Percentiles rank a stretch among this genome's conserved stretches.
Conservation (phyloP, 768 basidiomycete genomes). For the Calocybe cyanea region DNA sequence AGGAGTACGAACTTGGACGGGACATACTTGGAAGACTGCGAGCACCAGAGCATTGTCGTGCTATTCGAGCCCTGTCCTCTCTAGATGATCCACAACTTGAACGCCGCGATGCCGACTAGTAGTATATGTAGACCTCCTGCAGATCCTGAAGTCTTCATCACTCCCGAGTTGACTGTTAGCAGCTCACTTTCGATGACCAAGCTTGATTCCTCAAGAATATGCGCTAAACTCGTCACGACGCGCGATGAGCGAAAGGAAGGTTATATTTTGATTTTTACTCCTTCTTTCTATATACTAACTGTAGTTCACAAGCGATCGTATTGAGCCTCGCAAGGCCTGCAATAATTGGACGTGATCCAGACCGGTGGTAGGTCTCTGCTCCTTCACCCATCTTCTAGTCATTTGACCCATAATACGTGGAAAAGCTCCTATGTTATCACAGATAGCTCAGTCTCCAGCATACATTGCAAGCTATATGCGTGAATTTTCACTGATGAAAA, state of each 20-base stretch:
- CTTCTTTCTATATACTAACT: not conserved
- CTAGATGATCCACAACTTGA: not conserved
- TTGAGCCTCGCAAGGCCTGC: conserved; percentile 61
- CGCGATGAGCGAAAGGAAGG: conserved; percentile 67
- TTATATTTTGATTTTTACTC: conserved; percentile 23
- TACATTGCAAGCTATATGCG: conserved; percentile 83
- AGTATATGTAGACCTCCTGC: not conserved
- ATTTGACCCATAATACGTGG: not conserved
- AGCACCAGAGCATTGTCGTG: too few species aligned
- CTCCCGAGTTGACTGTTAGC: not conserved
- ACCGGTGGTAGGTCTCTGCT: conserved; percentile 48
- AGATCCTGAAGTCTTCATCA: not conserved
- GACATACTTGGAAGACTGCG: too few species aligned
- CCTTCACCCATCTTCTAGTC: not conserved
- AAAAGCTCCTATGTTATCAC: conserved; percentile 63
- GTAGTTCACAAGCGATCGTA: conserved; percentile 43
- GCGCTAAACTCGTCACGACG: conserved; percentile 67
- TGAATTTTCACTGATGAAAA: conserved; percentile 27
- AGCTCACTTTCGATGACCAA: not conserved
- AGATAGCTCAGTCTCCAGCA: conserved; percentile 59
- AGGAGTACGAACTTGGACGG: too few species aligned
- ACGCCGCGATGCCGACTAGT: not conserved
- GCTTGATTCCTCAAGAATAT: conserved; percentile 38
- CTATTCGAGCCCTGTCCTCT: too few species aligned
- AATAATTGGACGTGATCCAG: conserved; percentile 70